A percentile compares a stretch with the other conserved stretches of the same genome.
phyloP scores from a whole-genome alignment of 805 yeast genomes.

The Kuraishia borneana region DNA sequence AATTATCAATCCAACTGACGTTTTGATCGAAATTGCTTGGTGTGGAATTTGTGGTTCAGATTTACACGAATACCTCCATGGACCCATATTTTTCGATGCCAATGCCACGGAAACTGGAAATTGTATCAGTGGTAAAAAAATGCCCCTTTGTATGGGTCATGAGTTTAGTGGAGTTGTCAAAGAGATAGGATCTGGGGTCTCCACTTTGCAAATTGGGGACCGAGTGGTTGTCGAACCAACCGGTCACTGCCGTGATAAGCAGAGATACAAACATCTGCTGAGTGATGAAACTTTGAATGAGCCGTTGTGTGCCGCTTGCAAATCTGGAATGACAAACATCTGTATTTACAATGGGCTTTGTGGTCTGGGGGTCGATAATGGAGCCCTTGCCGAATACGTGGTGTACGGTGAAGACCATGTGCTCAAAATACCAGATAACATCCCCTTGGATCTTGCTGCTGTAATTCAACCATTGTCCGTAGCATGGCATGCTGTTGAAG shows the following conservation, averaged over 20 bases:
- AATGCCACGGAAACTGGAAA: background rate
- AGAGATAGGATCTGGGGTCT: slow-evolving; percentile 22
- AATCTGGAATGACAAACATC: slow-evolving; percentile 30
- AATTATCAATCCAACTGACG: slow-evolving; percentile 8
- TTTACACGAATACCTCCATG: slow-evolving; percentile 43
- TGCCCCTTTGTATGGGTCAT: slow-evolving; percentile 39
- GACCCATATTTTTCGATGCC: slow-evolving; percentile 45
- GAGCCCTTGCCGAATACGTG: slow-evolving; percentile 30
- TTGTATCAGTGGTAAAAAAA: slow-evolving; percentile 19
- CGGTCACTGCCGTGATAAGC: slow-evolving; percentile 4
- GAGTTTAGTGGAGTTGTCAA: slow-evolving; percentile 34
- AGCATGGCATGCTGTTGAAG: slow-evolving; percentile 2
- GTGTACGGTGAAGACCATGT: slow-evolving; percentile 24
- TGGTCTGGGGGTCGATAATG: slow-evolving; percentile 40
- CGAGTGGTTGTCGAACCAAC: slow-evolving; percentile 26
- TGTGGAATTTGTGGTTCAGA: slow-evolving; percentile 62
- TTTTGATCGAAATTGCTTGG: slow-evolving; percentile 22
- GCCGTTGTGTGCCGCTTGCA: slow-evolving; percentile 28
- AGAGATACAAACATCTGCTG: slow-evolving; percentile 1
- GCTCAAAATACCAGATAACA: slow-evolving; percentile 18
- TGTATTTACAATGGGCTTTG: slow-evolving; percentile 30
- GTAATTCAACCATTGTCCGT: slow-evolving; percentile 26
- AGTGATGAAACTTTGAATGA: background rate
- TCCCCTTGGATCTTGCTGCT: slow-evolving; percentile 44
- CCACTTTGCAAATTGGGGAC: slow-evolving; percentile 30